Percentiles rank a stretch among this genome's conserved stretches.
phyloP scores from a whole-genome alignment of 345 rosid species.

The Mercurialis annua region DNA sequence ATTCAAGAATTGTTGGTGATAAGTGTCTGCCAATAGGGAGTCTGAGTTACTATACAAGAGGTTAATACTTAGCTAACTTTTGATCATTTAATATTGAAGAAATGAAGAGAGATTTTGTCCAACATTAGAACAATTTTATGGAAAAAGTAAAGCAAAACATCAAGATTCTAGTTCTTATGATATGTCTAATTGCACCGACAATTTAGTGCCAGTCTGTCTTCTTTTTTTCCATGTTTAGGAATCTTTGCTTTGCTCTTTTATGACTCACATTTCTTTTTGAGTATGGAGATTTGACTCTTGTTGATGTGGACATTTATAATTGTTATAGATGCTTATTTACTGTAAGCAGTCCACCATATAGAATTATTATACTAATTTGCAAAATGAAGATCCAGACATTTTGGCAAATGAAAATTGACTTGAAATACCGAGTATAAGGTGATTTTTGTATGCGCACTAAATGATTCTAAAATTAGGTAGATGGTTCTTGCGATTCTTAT shows the following conservation, averaged over 20 bases:
- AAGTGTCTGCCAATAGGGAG: not conserved
- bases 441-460: slow-evolving; percentile 11
- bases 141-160: slow-evolving; percentile 28
- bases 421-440: not conserved
- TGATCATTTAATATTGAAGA: slow-evolving; percentile 14
- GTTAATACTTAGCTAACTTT: slow-evolving; percentile 10
- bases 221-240: slow-evolving; percentile 25
- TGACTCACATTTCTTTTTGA: slow-evolving; percentile 25
- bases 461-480: slow-evolving; percentile 4
- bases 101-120: slow-evolving; percentile 18
- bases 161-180: slow-evolving; percentile 18
- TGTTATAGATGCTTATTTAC: slow-evolving; percentile 12
- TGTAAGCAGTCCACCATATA: slow-evolving; percentile 4
- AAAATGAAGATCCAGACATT: slow-evolving; percentile 9
- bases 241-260: slow-evolving; percentile 27
- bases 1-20: not conserved
- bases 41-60: slow-evolving; percentile 1
- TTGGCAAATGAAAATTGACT: slow-evolving; percentile 6
- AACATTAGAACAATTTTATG: slow-evolving; percentile 11
- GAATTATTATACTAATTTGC: slow-evolving; percentile 6
- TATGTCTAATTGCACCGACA: slow-evolving; percentile 32
- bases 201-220: slow-evolving; percentile 5
- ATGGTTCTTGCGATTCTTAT: slow-evolving; percentile 3
- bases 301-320: slow-evolving; percentile 11
- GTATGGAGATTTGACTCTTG: slow-evolving; percentile 31